phyloP scores from a whole-genome alignment of 192 early-diverging fungal genomes.

The Borealophlyctis nickersoniae region DNA sequence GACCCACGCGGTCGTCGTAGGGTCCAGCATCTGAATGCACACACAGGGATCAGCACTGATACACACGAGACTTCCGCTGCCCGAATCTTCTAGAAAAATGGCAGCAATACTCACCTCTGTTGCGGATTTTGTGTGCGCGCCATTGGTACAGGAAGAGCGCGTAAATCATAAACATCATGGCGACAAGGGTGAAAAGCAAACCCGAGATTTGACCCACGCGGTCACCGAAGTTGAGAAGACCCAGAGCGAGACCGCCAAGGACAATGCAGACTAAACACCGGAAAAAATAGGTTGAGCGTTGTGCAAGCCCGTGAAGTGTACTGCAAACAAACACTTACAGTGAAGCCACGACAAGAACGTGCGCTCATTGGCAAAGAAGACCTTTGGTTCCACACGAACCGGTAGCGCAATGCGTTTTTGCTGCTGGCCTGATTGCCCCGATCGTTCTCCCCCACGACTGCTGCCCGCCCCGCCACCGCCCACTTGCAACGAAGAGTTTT shows the following conservation, averaged over 20 bases:
- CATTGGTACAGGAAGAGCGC: constrained; percentile 67
- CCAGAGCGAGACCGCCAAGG: constrained; percentile 65
- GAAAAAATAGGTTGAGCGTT: neutral
- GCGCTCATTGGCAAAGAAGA: constrained; percentile 84
- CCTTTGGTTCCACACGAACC: constrained; percentile 78
- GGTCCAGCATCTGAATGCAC: constrained; percentile 35
- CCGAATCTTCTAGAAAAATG: neutral
- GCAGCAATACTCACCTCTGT: constrained; percentile 36
- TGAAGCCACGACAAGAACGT: constrained; percentile 83
- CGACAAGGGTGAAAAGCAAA: constrained; percentile 67
- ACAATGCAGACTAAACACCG: constrained; percentile 49
- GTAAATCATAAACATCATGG: constrained; percentile 69
- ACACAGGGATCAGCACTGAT: neutral
- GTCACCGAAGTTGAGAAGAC: constrained; percentile 75
- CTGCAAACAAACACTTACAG: constrained; percentile 37
- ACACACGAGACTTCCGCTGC: neutral
- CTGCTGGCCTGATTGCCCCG: constrained; percentile 1
- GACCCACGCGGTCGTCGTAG: constrained; percentile 68
- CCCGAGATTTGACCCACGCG: constrained; percentile 64
- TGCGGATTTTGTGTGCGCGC: constrained; percentile 63
- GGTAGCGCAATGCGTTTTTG: constrained; percentile 44
- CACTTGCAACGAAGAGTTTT: neutral
- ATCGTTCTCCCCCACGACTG: too few species aligned
- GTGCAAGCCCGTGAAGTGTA: constrained; percentile 7
- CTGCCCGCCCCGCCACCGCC: neutral